These are phyloP conservation scores for Coffea canephora DNA, from an alignment of 257 asterid genomes.

Conservation along the genomic window DNA sequence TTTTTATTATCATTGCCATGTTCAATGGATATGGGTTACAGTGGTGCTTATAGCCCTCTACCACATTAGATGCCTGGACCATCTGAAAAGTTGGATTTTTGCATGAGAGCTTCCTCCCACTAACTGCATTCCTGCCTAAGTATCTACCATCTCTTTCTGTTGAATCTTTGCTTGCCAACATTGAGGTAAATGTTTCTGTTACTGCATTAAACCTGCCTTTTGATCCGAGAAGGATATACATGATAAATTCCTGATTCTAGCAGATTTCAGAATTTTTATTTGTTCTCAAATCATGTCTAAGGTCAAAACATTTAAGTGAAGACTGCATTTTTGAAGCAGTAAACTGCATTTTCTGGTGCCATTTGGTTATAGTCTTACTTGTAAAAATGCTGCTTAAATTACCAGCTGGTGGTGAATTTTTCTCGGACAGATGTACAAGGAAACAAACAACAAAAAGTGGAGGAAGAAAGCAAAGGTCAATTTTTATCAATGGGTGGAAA, in stretches of 20 bases:
- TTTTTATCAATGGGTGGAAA: conserved; percentile 44
- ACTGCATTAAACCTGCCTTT: neutral
- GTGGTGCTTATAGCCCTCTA: neutral
- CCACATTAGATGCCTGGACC: neutral
- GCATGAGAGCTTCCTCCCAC: neutral
- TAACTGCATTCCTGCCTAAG: neutral
- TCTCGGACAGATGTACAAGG: conserved; percentile 41
- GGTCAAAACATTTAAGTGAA: neutral
- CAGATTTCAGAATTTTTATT: neutral
- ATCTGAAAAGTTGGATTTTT: neutral
- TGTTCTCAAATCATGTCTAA: neutral
- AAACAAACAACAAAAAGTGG: conserved; percentile 27
- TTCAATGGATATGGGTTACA: neutral
- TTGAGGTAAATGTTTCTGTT: conserved; percentile 1
- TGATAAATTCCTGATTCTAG: neutral
- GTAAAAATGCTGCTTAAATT: neutral
- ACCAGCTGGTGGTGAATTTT: conserved; percentile 15
- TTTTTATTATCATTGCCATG: neutral
- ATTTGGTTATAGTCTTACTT: neutral
- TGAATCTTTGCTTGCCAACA: neutral
- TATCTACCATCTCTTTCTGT: neutral
- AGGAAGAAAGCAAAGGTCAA: conserved; percentile 30
- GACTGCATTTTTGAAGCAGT: neutral
- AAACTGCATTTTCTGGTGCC: neutral
- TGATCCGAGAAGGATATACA: neutral